phyloP scores from a whole-genome alignment of 352 stramenopile genomes.

The Pythium folliculosum region DNA sequence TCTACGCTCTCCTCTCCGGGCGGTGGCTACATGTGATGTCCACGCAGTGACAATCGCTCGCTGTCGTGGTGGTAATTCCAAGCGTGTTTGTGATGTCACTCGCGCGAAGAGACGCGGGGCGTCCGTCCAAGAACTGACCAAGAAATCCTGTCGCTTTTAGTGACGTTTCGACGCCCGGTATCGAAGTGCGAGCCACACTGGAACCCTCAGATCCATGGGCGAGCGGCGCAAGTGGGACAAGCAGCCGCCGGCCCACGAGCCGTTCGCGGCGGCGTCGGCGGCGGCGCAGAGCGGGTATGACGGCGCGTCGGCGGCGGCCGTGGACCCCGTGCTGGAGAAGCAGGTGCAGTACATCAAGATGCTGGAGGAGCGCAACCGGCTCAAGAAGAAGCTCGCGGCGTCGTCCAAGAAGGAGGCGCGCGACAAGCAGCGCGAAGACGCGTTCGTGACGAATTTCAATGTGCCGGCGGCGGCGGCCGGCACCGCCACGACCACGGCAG shows the following conservation, averaged over 20 bases:
- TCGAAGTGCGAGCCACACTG: no score
- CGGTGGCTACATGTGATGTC: neutral
- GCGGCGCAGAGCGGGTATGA: neutral
- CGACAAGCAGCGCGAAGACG: slow-evolving; percentile 66
- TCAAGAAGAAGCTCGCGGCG: slow-evolving; percentile 76
- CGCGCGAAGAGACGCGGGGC: slow-evolving; percentile 8
- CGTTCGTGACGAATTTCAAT: slow-evolving; percentile 84
- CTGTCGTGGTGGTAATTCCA: no score
- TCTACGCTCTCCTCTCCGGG: no score
- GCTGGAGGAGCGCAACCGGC: slow-evolving; percentile 78
- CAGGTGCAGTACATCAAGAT: slow-evolving; percentile 85
- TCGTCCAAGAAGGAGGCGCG: slow-evolving; percentile 50
- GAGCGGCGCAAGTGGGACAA: slow-evolving; percentile 41
- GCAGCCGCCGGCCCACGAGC: slow-evolving; percentile 10
- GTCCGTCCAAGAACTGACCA: neutral
- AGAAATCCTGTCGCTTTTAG: neutral
- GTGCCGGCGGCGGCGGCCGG: slow-evolving; percentile 29
- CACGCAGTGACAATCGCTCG: neutral
- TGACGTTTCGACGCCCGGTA: no score
- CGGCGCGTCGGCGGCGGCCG: slow-evolving; percentile 14
- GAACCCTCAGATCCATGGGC: slow-evolving; percentile 15
- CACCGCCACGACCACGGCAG: neutral
- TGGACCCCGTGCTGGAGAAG: slow-evolving; percentile 69
- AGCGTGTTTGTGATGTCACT: slow-evolving; percentile 9
- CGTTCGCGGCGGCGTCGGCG: neutral